Conservation (phyloP, 768 basidiomycete species). For the Pluteus cervinus region DNA sequence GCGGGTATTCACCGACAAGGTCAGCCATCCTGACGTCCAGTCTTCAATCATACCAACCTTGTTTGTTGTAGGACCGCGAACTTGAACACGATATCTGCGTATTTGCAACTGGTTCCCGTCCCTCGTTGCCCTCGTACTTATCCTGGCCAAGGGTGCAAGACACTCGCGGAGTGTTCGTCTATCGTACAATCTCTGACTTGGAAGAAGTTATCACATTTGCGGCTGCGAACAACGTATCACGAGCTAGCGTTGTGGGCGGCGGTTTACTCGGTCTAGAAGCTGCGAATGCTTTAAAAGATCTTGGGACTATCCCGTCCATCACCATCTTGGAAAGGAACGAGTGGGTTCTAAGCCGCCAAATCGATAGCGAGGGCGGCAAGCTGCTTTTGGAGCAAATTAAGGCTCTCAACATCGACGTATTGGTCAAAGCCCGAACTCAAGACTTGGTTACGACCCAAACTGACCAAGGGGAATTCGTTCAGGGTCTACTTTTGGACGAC, state of each 20-base stretch:
- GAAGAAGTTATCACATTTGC: conserved; percentile 59
- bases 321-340: conserved; percentile 6
- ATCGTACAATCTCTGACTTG: conserved; percentile 66
- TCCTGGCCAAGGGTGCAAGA: conserved; percentile 28
- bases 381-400: conserved; percentile 15
- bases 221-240: conserved; percentile 35
- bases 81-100: conserved; percentile 58
- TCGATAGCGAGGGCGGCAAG: conserved; percentile 22
- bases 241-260: conserved; percentile 59
- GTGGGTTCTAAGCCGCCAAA: conserved; percentile 19
- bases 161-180: conserved; percentile 60
- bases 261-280: conserved; percentile 71
- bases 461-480: conserved; percentile 26
- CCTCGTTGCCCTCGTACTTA: conserved; percentile 55
- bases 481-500: conserved; percentile 44
- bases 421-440: conserved; percentile 2
- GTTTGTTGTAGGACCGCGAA: conserved; percentile 22
- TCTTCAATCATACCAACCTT: not conserved
- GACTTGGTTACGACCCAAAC: not conserved
- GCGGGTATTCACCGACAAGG: no score
- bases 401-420: conserved; percentile 13
- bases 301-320: conserved; percentile 30
- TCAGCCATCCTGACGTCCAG: no score
- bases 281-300: conserved; percentile 65
- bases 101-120: conserved; percentile 65